Base-by-base conservation (phyloP, 257 asterid species). In the Solanum bulbocastanum region DNA sequence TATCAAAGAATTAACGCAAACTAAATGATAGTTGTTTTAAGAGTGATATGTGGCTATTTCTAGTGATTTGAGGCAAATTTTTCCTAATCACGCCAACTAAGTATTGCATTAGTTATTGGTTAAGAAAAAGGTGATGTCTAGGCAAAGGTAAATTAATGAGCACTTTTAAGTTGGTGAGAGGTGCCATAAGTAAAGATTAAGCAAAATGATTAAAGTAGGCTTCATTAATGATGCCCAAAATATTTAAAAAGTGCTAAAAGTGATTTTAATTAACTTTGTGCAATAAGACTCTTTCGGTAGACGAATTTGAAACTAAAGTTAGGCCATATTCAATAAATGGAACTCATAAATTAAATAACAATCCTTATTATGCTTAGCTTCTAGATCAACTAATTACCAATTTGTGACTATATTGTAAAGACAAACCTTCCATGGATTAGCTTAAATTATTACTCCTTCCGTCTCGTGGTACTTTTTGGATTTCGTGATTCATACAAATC, bases 171-270 rank as follows among this genome's bases (percentile, higher is more conserved):
- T 82, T 71, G 89, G 89, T 75, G 40, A 89, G 83, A 36, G 78
- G 49, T 56, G 72, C 6, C 86, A 84, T 35, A 84, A 84, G 91
- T 89, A 87, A 84, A 87, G 88, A 84, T 87, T 87, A 89, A 87
- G 91, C 89, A 87, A 89, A 35, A 89, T 84, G 85, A 89, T 89
- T 37, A 65, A 82, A 71, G 85, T 22, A 22, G 22, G 74, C 25
- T n/a, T 72, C 85, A 36, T 87, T 15, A 11, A 32, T 87, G 44
- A 18, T 74, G 32, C 20, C 4, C 30, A 82, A 82, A 58, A 81
- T 81, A 42, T 23, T 8, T 65, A 42, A 56, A n/a, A 65, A 44
- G 86, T 49, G 44, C 20, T 30, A 18, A 82, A 82, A 82, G 86
- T 49, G 20, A 49, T 30, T 30, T 81, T 81, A 30, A 18, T 49